Evolutionary conservation across 148 eudicot species (phyloP).

Genomic region (Oxyria digyna): DNA sequence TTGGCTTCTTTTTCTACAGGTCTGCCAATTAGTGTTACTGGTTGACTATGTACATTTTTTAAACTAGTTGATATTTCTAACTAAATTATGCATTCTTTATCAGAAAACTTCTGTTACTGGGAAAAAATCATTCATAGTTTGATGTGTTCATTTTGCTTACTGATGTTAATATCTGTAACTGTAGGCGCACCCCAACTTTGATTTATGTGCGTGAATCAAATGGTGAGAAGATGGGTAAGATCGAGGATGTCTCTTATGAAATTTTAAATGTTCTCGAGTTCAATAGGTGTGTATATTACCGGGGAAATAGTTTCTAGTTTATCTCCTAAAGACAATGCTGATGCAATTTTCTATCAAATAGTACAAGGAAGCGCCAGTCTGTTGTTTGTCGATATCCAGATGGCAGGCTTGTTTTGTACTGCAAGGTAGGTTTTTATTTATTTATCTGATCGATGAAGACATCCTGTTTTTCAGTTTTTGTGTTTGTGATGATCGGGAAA

Average conservation of each 20-base stretch:
- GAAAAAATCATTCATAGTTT: background rate
- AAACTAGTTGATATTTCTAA: background rate
- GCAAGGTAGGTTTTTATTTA: constrained; percentile 42
- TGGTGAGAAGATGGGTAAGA: constrained; percentile 79
- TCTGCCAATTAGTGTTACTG: constrained; percentile 8
- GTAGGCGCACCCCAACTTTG: constrained; percentile 90
- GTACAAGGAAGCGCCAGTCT: constrained; percentile 96
- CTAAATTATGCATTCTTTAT: background rate
- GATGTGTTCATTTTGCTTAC: background rate
- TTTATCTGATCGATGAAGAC: background rate
- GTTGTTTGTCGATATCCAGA: constrained; percentile 90
- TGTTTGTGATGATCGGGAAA: background rate
- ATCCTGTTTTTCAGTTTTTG: background rate
- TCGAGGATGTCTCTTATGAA: constrained; percentile 74
- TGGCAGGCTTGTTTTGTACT: constrained; percentile 92
- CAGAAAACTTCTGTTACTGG: background rate
- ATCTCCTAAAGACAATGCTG: constrained; percentile 11
- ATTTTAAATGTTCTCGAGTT: constrained; percentile 95
- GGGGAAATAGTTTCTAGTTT: constrained; percentile 2
- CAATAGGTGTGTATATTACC: constrained; percentile 49
- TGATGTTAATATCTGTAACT: constrained; percentile 9
- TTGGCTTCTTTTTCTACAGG: constrained; percentile 99
- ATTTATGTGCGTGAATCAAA: constrained; percentile 95
- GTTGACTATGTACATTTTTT: background rate
- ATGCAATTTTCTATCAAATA: constrained; percentile 21